Conservation (phyloP, 2,329 filamentous ascomycete species). For the Aspergillus novoparasiticus region DNA sequence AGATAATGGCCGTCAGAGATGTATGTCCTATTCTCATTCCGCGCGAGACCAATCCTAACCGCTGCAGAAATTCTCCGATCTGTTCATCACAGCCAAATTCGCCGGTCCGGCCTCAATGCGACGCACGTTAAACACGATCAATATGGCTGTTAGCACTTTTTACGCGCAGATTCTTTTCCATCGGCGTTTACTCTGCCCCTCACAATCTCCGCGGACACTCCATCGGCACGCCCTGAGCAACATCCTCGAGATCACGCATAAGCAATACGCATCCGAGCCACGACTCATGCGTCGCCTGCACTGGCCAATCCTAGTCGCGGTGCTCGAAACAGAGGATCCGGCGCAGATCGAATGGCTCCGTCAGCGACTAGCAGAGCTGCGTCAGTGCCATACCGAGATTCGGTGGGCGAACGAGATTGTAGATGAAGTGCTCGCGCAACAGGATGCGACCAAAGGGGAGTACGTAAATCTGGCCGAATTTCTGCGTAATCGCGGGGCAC, state of each 20-base stretch:
- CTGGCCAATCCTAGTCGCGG: conserved; percentile 38
- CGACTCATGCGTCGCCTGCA: conserved; percentile 35
- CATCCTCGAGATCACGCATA: conserved; percentile 36
- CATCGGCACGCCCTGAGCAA: conserved; percentile 32
- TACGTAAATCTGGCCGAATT: conserved; percentile 32
- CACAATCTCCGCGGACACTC: conserved; percentile 20
- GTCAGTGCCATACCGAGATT: conserved; percentile 33
- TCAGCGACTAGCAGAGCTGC: conserved; percentile 32
- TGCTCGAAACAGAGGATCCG: conserved; percentile 34
- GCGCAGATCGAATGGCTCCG: conserved; percentile 35
- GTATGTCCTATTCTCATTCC: conserved; percentile 16
- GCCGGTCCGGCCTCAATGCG: conserved; percentile 31
- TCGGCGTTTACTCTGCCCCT: conserved; percentile 32
- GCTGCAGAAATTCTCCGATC: conserved; percentile 36
- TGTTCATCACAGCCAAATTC: conserved; percentile 39
- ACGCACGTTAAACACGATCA: conserved; percentile 39
- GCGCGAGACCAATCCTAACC: background rate
- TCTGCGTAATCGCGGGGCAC: conserved; percentile 22
- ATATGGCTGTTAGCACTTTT: conserved; percentile 37
- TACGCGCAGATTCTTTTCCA: conserved; percentile 38
- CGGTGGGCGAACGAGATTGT: conserved; percentile 33
- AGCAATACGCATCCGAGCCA: conserved; percentile 34
- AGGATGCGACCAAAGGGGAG: conserved; percentile 26
- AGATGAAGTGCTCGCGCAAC: conserved; percentile 30
- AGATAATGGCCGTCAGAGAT: conserved; percentile 30